Evolutionary conservation across 2,329 filamentous ascomycete species (phyloP).

Genomic region (Fusarium temperatum): DNA sequence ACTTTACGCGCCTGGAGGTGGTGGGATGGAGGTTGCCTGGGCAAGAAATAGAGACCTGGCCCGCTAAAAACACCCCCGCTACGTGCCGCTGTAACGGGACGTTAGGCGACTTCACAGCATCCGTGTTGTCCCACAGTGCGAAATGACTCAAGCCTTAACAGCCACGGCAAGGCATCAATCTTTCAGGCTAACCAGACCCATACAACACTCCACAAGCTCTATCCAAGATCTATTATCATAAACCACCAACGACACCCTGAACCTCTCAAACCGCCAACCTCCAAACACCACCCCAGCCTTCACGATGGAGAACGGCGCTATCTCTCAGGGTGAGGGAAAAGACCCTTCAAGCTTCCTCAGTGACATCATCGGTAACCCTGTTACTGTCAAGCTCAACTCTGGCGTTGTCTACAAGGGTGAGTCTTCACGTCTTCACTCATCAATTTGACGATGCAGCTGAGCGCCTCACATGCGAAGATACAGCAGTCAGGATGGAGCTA

Average conservation of each 20-base stretch:
- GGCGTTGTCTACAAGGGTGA: slow-evolving; percentile 96
- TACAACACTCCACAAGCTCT: slow-evolving; percentile 21
- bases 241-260: slow-evolving; percentile 18
- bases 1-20: slow-evolving; percentile 33
- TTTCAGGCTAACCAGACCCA: slow-evolving; percentile 5
- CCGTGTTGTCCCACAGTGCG: slow-evolving; percentile 36
- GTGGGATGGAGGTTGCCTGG: slow-evolving; percentile 14
- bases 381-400: slow-evolving; percentile 98
- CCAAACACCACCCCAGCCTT: background rate
- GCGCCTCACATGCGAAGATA: background rate
- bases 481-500: background rate
- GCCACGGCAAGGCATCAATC: slow-evolving; percentile 35
- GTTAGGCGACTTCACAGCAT: slow-evolving; percentile 29
- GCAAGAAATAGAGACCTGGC: background rate
- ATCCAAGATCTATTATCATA: slow-evolving; percentile 21
- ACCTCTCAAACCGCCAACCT: slow-evolving; percentile 9
- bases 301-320: slow-evolving; percentile 79
- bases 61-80: slow-evolving; percentile 35
- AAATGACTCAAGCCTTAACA: slow-evolving; percentile 35
- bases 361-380: slow-evolving; percentile 92
- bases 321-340: slow-evolving; percentile 75
- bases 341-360: slow-evolving; percentile 93
- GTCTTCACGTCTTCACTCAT: slow-evolving; percentile 26
- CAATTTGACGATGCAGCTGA: background rate
- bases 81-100: slow-evolving; percentile 26